Conservation (phyloP, 768 basidiomycete genomes). For the Ramaria sp. region DNA sequence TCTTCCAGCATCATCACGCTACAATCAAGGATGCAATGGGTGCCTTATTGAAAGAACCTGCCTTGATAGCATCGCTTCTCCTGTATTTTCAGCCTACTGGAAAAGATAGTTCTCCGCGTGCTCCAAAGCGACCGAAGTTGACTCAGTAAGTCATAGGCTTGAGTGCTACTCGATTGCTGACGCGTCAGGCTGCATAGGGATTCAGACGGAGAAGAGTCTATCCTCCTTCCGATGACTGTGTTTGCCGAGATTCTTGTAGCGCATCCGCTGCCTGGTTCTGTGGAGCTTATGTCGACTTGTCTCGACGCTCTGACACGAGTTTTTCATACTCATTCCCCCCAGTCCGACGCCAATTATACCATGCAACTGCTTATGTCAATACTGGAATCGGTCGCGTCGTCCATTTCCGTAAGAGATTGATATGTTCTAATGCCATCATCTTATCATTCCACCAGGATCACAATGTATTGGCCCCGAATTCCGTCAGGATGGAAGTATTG, state of each 20-base stretch:
- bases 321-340: slow-evolving; percentile 39
- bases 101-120: slow-evolving; percentile 31
- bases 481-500: slow-evolving; percentile 72
- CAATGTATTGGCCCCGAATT: slow-evolving; percentile 33
- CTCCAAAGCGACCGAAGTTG: slow-evolving; percentile 54
- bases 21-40: slow-evolving; percentile 38
- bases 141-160: slow-evolving; percentile 29
- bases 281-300: slow-evolving; percentile 59
- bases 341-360: slow-evolving; percentile 63
- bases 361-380: slow-evolving; percentile 81
- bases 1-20: slow-evolving; percentile 26
- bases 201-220: slow-evolving; percentile 22
- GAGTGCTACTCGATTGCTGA: neutral
- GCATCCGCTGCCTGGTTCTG: slow-evolving; percentile 52
- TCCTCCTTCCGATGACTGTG: slow-evolving; percentile 39
- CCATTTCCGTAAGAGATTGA: slow-evolving; percentile 35
- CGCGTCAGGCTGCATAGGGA: neutral
- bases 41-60: slow-evolving; percentile 36
- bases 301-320: slow-evolving; percentile 65
- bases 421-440: neutral
- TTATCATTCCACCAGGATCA: neutral
- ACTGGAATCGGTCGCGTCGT: slow-evolving; percentile 51
- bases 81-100: slow-evolving; percentile 34
- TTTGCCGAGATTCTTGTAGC: slow-evolving; percentile 63
- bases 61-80: slow-evolving; percentile 44